A percentile compares a stretch with the other conserved stretches of the same genome.
phyloP scores from a whole-genome alignment of 2,329 filamentous ascomycete species.

The Fusarium buxicola region DNA sequence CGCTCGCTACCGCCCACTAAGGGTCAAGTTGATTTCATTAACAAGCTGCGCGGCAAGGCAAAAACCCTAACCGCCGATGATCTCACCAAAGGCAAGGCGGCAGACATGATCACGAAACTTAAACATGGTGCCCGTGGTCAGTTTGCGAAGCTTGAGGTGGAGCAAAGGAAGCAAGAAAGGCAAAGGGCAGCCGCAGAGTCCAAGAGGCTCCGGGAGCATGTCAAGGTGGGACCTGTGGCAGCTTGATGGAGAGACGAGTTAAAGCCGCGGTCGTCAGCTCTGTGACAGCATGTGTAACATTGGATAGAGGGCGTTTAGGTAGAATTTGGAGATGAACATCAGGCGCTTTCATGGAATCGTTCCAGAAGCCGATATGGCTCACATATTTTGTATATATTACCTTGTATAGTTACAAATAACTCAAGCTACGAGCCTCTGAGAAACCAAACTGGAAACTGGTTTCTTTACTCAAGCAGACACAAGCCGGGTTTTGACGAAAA shows the following conservation, averaged over 20 bases:
- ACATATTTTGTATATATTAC: constrained; percentile 7
- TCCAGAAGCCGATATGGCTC: constrained; percentile 17
- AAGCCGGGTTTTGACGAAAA: constrained; percentile 22
- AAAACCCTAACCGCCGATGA: constrained; percentile 65
- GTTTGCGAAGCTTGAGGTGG: constrained; percentile 65
- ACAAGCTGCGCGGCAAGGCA: constrained; percentile 68
- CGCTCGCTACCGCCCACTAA: constrained; percentile 72
- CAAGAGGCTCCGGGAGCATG: constrained; percentile 60
- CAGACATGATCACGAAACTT: constrained; percentile 92
- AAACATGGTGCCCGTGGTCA: constrained; percentile 81
- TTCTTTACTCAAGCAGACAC: background rate
- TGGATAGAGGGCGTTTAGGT: constrained; percentile 20
- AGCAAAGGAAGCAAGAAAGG: constrained; percentile 62
- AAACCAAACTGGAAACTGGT: background rate
- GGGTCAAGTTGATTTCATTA: constrained; percentile 76
- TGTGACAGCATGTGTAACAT: constrained; percentile 34
- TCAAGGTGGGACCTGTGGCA: constrained; percentile 65
- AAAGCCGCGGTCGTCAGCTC: constrained; percentile 6
- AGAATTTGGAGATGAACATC: constrained; percentile 1
- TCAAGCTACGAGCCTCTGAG: constrained; percentile 14
- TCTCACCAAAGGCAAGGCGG: constrained; percentile 82
- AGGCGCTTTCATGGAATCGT: constrained; percentile 13
- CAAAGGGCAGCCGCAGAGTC: constrained; percentile 53
- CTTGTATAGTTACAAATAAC: constrained; percentile 4
- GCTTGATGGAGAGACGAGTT: constrained; percentile 31